These are phyloP conservation scores for Daldinia grandis DNA, from an alignment of 495 filamentous ascomycete species.

Conservation along the genomic window DNA sequence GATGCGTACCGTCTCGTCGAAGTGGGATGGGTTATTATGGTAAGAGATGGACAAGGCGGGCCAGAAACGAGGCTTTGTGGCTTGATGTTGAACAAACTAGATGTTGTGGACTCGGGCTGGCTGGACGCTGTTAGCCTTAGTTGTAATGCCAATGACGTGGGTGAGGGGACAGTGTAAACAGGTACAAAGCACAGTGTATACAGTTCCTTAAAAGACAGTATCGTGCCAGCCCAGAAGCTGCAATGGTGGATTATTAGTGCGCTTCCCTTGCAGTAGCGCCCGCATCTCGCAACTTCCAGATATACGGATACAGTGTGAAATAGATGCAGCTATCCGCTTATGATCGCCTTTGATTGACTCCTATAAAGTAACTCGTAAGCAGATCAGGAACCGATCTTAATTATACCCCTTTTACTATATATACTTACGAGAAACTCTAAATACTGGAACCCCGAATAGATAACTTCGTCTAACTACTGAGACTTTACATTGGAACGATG, in stretches of 20 bases:
- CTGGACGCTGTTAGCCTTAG: not conserved
- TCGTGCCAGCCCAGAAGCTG: not conserved
- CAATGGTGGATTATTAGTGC: not conserved
- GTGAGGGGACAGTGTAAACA: constrained; percentile 26
- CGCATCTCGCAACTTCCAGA: not conserved
- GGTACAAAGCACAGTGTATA: constrained; percentile 19
- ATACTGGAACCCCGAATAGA: not conserved
- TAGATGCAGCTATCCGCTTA: not conserved
- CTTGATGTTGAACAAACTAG: not conserved
- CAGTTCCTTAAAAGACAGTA: not conserved
- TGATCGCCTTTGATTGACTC: not conserved
- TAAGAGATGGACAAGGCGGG: not conserved
- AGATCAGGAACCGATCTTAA: not conserved
- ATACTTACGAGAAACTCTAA: too few relatives aligned
- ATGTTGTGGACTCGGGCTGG: not conserved
- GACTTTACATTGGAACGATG: not conserved
- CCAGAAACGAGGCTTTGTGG: not conserved
- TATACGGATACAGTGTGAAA: constrained; percentile 14
- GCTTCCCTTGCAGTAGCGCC: constrained; percentile 4
- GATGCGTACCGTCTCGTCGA: not conserved
- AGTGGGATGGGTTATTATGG: not conserved
- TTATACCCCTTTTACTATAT: not conserved
- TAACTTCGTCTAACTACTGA: not conserved
- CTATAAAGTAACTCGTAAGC: not conserved
- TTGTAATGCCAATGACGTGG: constrained; percentile 30